Conservation (phyloP, 108 stramenopile species). For the Cyclostephanos invisitatus region DNA sequence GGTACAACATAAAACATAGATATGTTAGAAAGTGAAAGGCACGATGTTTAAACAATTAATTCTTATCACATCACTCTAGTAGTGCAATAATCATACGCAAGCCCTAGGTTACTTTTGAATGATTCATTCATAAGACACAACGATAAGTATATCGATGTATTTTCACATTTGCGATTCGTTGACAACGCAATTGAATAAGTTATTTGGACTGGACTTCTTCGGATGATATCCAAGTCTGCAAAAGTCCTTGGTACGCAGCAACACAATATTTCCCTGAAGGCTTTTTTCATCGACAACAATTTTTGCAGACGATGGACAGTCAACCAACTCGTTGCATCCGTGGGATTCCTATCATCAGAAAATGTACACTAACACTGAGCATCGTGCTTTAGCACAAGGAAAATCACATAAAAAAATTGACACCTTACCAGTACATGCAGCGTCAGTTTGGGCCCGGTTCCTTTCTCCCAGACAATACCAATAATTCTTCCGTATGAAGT, state of each 20-base stretch:
- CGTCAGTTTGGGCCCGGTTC: constrained; percentile 22
- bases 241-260: constrained; percentile 30
- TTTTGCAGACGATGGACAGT: constrained; percentile 32
- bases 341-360: constrained; percentile 9
- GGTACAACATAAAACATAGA: too few species aligned
- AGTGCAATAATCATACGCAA: too few species aligned
- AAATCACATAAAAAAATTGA: background rate
- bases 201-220: constrained; percentile 5
- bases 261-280: constrained; percentile 38
- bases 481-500: constrained; percentile 36
- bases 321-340: constrained; percentile 28
- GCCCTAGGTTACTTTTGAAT: background rate
- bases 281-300: constrained; percentile 29
- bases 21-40: too few species aligned
- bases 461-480: constrained; percentile 26
- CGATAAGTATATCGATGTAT: background rate
- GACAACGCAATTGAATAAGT: constrained; percentile 25
- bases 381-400: background rate
- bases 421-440: constrained; percentile 35
- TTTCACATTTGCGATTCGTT: constrained; percentile 34
- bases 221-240: constrained; percentile 33
- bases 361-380: background rate
- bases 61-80: too few species aligned
- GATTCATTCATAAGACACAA: background rate
- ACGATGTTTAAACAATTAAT: too few species aligned